Evolutionary conservation across 176 grass and related monocot genomes (phyloP), one percentile per base, ranked within the genome.

Genomic region (Triticum urartu): DNA sequence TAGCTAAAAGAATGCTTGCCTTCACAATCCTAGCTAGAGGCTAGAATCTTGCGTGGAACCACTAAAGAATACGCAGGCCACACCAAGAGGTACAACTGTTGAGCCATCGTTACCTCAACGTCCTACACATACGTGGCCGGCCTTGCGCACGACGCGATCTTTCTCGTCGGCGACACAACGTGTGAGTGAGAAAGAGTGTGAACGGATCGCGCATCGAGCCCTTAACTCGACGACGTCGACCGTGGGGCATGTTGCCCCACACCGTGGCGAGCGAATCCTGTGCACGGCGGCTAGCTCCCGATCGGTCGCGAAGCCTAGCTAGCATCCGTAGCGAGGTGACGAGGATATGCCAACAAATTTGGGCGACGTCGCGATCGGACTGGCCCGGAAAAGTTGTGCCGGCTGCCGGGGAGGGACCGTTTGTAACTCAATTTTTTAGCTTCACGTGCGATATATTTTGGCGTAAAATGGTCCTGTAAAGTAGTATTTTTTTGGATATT

Each of bases 201-300:
- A 77, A 87, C 73, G 35, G 35, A 36, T 36, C 35, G 35, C 35
- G 4, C 73, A 34, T 79, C 34, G 7, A 20, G 73, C 80, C 79
- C 35, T 7, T 84, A 72, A 90, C 80, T 36, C 43, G 11, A 26
- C 65, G 89, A 90, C 66, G 78, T 62, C 5, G 84, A 87, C 84
- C 18, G 5, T 6, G 66, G 74, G 70, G 60, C 72, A 68, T 6
- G 48, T 10, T 28, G 17, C 25, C 28, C 26, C 30, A 3, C 2
- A 50, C 47, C 47, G 42, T 11, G 10, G 10, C 45, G 1, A 47
- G 50, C 38, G 38, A 39, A 9, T 36, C 52, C 6, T 47, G 43
- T 1, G 35, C 6, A 36, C 35, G 35, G 35, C 6, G 35, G 35
- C 35, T 36, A 36, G 35, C 35, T 36, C 35, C 7, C 58, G 7